Conservation (phyloP, 1,284 basidiomycete genomes). For the Ustilago shanxiensis region DNA sequence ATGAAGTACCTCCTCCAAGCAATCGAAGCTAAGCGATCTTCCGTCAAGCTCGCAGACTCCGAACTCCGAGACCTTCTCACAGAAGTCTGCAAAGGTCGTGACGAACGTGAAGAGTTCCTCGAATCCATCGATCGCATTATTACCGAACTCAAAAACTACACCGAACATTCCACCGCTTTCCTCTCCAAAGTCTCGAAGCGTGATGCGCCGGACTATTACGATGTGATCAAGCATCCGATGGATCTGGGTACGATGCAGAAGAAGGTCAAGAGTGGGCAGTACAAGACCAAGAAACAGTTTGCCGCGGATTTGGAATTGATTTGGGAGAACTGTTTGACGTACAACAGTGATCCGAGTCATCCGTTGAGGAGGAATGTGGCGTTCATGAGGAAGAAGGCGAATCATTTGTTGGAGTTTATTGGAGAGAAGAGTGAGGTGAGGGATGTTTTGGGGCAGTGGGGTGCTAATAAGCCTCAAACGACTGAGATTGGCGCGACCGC, state of each 20-base stretch:
- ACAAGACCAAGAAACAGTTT: constrained; percentile 94
- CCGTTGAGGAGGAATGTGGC: constrained; percentile 64
- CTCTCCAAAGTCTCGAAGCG: constrained; percentile 66
- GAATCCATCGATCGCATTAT: constrained; percentile 68
- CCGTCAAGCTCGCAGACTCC: constrained; percentile 59
- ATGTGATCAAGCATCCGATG: constrained; percentile 75
- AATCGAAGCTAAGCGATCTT: constrained; percentile 63
- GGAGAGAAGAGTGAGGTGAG: constrained; percentile 82
- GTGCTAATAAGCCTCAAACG: constrained; percentile 16
- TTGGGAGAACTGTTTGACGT: constrained; percentile 93
- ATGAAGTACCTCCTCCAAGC: constrained; percentile 68
- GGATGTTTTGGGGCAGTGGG: constrained; percentile 64
- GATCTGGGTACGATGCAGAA: constrained; percentile 91
- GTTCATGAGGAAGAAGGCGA: constrained; percentile 67
- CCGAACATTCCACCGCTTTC: constrained; percentile 68
- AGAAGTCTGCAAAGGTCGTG: constrained; percentile 62
- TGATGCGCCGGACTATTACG: constrained; percentile 70
- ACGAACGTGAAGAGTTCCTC: constrained; percentile 67
- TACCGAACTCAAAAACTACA: constrained; percentile 67
- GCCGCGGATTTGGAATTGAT: constrained; percentile 93
- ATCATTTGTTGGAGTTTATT: constrained; percentile 83
- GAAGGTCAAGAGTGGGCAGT: constrained; percentile 87
- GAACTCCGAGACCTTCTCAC: constrained; percentile 64
- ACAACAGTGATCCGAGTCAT: constrained; percentile 82
- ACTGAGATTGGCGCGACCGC: neutral